A percentile compares a stretch with the other conserved stretches of the same genome.
These are phyloP conservation scores for Starmerella roubikii DNA, from an alignment of 805 yeast species.

Conservation along the genomic window DNA sequence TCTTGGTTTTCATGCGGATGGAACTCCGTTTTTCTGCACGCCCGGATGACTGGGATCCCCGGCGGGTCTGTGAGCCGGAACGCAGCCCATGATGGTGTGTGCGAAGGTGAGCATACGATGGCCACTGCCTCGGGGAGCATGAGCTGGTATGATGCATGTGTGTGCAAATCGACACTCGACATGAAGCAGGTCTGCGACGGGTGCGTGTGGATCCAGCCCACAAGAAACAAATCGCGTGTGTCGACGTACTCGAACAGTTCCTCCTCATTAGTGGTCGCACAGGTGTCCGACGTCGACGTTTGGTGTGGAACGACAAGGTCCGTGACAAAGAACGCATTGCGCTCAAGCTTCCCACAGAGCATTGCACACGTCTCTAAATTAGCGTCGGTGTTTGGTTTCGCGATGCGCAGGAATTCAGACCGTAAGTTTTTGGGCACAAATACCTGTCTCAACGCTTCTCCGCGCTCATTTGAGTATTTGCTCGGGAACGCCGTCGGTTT, in stretches of 20 bases:
- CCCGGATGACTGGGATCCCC: slow-evolving; percentile 42
- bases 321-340: slow-evolving; percentile 51
- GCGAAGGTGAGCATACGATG: slow-evolving; percentile 47
- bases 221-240: slow-evolving; percentile 40
- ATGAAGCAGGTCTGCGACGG: slow-evolving; percentile 61
- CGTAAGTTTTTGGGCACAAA: slow-evolving; percentile 38
- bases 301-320: slow-evolving; percentile 51
- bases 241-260: slow-evolving; percentile 43
- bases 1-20: slow-evolving; percentile 45
- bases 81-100: slow-evolving; percentile 38
- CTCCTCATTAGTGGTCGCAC: slow-evolving; percentile 49
- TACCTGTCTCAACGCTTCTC: slow-evolving; percentile 31
- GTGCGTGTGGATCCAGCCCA: slow-evolving; percentile 67
- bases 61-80: slow-evolving; percentile 55
- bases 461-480: slow-evolving; percentile 5
- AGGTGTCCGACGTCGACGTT: slow-evolving; percentile 48
- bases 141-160: slow-evolving; percentile 53
- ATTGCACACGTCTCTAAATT: slow-evolving; percentile 56
- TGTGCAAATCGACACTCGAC: slow-evolving; percentile 53
- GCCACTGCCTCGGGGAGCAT: slow-evolving; percentile 62
- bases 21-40: slow-evolving; percentile 39
- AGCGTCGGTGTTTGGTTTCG: slow-evolving; percentile 35
- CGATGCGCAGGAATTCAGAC: slow-evolving; percentile 33
- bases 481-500: neutral
- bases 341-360: slow-evolving; percentile 45